Evolutionary conservation across 768 basidiomycete species (phyloP), one percentile per base, ranked within the genome.

Genomic region (Tricholoma saponaceum): DNA sequence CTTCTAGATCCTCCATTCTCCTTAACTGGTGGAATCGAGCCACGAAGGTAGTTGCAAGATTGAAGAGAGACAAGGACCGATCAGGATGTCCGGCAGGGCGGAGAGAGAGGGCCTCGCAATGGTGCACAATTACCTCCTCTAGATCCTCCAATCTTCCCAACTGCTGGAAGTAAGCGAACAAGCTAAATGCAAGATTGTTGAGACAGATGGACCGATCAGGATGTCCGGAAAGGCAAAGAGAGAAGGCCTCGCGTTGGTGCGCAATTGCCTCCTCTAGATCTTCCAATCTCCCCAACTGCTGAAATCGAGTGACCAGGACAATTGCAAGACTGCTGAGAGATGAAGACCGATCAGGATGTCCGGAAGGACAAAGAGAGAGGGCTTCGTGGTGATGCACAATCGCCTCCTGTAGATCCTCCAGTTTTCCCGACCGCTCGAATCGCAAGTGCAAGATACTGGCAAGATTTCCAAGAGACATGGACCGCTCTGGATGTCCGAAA

Each of bases 201-300:
- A 64, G 57, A 5, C 55, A 32, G 5, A 39, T 43, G 4, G 47
- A 22, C 9, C 59, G 65, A 39, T 53, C 51, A 18, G 59, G 54
- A 53, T 67, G 55, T 20, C 41, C 10, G 0, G 3, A 0, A 9
- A 62, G 62, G n/a, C 58, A 61, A n/a, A 55, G 39, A 4, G 43
- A 53, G 16, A 59, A 58, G 18, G 60, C 67, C 4, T 54, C 43
- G 16, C 51, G 44, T 18, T 62, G 54, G 3, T 37, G 35, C 9
- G 5, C 14, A 22, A 70, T 66, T 5, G 69, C 68, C 51, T 64
- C 52, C 3, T 67, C 51, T 12, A 69, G 52, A 46, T 63, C 60
- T 16, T 3, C 26, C 8, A 20, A 12, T n/a, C 32, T 35, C 3
- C 56, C 51, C 30, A 43, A n/a, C 22, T 35, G 26, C 7, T 50